Percentiles rank a stretch among this genome's conserved stretches.
phyloP scores from a whole-genome alignment of 148 eudicot species.

The Cornus florida region DNA sequence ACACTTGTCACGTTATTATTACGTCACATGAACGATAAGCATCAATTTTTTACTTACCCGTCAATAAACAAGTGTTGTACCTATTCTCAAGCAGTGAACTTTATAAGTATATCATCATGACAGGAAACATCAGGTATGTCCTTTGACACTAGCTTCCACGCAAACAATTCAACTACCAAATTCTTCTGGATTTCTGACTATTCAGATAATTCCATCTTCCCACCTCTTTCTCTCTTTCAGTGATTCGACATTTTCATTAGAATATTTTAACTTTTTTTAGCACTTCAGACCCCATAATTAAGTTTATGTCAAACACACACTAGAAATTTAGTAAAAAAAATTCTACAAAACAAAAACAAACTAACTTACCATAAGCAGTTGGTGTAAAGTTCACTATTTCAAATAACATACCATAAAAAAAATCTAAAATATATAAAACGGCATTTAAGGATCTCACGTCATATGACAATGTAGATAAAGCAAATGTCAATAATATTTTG shows the following conservation, averaged over 20 bases:
- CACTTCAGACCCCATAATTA: conserved; percentile 75
- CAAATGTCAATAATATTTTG: too few species aligned
- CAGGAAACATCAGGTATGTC: conserved; percentile 79
- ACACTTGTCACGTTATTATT: too few species aligned
- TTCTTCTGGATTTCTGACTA: conserved; percentile 54
- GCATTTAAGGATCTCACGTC: too few species aligned
- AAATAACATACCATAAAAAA: too few species aligned
- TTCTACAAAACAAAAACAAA: not conserved
- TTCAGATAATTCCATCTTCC: conserved; percentile 63
- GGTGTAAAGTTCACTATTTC: not conserved
- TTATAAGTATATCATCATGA: conserved; percentile 66
- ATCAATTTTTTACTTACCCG: too few species aligned
- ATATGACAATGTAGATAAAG: too few species aligned
- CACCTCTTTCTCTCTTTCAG: conserved; percentile 76
- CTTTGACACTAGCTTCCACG: conserved; percentile 62
- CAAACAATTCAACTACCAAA: conserved; percentile 74
- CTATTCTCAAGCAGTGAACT: conserved; percentile 78
- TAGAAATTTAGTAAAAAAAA: not conserved
- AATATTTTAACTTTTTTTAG: conserved; percentile 72
- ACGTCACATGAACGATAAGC: too few species aligned
- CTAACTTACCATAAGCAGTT: not conserved
- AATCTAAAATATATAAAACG: too few species aligned
- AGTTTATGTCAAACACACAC: not conserved
- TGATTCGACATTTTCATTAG: conserved; percentile 68
- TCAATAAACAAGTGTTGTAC: too few species aligned